These are phyloP conservation scores for Agrocybe praecox DNA, from an alignment of 768 basidiomycete genomes.

Conservation along the genomic window DNA sequence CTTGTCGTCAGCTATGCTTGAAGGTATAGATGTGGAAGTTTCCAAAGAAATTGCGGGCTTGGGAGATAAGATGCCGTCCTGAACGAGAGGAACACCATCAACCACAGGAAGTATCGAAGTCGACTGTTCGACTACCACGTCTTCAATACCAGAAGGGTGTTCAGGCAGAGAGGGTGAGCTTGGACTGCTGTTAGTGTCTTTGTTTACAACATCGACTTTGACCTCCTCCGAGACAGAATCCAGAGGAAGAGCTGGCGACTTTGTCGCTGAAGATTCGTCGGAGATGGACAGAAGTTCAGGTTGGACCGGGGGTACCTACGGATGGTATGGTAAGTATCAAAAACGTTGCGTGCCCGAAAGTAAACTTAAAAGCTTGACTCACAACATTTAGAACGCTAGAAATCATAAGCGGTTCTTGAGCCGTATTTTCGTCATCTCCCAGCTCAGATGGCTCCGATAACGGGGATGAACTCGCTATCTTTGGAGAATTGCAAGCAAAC, in stretches of 20 bases:
- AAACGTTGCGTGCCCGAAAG: background rate
- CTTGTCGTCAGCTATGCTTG: no score
- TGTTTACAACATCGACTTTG: background rate
- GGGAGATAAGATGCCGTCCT: no score
- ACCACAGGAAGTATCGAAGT: no score
- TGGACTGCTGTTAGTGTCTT: no score
- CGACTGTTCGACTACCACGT: no score
- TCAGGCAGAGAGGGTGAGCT: no score
- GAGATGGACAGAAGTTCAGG: background rate
- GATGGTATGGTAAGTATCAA: background rate
- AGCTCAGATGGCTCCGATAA: conserved; percentile 24
- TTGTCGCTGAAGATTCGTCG: background rate
- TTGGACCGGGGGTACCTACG: background rate
- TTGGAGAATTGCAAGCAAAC: conserved; percentile 18
- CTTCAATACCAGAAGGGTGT: no score
- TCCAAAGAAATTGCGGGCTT: no score
- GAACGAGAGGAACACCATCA: no score
- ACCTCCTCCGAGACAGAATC: background rate
- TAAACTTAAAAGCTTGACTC: background rate
- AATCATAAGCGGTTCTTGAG: background rate
- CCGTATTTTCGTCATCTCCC: conserved; percentile 19
- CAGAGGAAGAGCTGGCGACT: background rate
- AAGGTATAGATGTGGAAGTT: no score
- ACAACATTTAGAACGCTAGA: background rate
- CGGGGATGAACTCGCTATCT: conserved; percentile 15